phyloP scores from a whole-genome alignment of 192 early-diverging fungal species.

The Glomus cerebriforme region DNA sequence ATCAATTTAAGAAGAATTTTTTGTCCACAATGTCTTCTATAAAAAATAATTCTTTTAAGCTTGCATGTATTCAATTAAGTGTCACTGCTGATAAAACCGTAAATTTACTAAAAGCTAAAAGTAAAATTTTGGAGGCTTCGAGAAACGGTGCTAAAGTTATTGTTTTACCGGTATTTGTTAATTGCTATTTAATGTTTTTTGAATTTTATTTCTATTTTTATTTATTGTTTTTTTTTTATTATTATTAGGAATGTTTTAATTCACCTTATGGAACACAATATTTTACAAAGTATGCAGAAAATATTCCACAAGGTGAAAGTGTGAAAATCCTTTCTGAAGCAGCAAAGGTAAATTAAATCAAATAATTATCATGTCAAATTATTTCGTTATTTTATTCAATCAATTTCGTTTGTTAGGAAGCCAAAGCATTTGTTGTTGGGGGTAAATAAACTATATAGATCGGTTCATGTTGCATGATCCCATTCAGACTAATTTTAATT shows the following conservation, averaged over 20 bases:
- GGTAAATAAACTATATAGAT: constrained; percentile 33
- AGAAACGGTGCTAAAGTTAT: constrained; percentile 84
- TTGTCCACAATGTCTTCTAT: constrained; percentile 2
- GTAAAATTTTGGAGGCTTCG: constrained; percentile 83
- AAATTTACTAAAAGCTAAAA: constrained; percentile 79
- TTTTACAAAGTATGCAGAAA: constrained; percentile 93
- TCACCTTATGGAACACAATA: constrained; percentile 91
- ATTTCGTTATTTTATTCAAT: not conserved
- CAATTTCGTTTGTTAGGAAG: constrained; percentile 49
- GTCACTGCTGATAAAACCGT: constrained; percentile 73
- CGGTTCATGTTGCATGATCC: not conserved
- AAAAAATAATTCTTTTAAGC: constrained; percentile 49
- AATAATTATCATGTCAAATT: not conserved
- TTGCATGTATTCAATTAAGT: constrained; percentile 80
- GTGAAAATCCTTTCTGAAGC: constrained; percentile 72
- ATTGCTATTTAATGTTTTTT: not conserved
- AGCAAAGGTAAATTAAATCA: constrained; percentile 63
- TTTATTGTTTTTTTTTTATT: constrained; percentile 23
- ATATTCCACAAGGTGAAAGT: constrained; percentile 70
- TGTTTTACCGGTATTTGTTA: constrained; percentile 75
- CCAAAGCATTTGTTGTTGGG: constrained; percentile 83
- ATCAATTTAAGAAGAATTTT: not conserved
- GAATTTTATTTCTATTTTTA: not conserved
- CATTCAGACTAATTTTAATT: not conserved
- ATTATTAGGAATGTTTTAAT: constrained; percentile 93